Conservation (phyloP, 148 eudicot species). For the Tetragonia tetragonoides region DNA sequence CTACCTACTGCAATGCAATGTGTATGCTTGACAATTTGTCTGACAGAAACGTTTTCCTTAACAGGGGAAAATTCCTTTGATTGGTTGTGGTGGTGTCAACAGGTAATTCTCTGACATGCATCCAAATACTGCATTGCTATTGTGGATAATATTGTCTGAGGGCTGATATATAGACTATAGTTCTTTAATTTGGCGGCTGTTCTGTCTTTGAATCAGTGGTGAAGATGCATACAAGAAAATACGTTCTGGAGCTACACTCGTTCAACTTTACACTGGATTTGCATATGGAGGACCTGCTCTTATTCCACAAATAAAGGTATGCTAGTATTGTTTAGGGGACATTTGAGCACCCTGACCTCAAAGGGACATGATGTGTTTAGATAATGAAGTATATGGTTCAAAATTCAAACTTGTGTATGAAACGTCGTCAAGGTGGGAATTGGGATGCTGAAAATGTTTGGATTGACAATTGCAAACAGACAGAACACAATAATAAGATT, state of each 20-base stretch:
- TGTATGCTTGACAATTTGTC: not conserved
- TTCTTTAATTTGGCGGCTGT: conserved; percentile 16
- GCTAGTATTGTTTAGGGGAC: not conserved
- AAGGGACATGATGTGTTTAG: not conserved
- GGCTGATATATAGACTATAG: not conserved
- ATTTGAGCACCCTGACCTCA: not conserved
- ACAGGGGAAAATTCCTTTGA: conserved; percentile 89
- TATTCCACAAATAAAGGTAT: conserved; percentile 92
- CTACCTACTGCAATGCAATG: not conserved
- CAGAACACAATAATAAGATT: too few relatives aligned
- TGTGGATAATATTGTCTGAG: conserved; percentile 2
- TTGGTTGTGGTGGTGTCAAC: conserved; percentile 93
- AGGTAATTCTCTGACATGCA: conserved; percentile 46
- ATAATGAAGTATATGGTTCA: not conserved
- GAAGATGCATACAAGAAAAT: conserved; percentile 97
- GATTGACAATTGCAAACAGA: not conserved
- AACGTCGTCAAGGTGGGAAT: not conserved
- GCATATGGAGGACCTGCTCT: conserved; percentile 98
- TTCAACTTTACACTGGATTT: conserved; percentile 92
- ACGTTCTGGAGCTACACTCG: conserved; percentile 87
- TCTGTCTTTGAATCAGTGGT: conserved; percentile 52
- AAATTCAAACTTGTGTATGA: not conserved
- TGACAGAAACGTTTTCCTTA: conserved; percentile 21
- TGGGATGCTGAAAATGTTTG: not conserved
- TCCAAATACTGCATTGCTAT: conserved; percentile 2